These are phyloP conservation scores for Pythium aphanidermatum DNA, from an alignment of 352 stramenopile species.

Conservation along the genomic window DNA sequence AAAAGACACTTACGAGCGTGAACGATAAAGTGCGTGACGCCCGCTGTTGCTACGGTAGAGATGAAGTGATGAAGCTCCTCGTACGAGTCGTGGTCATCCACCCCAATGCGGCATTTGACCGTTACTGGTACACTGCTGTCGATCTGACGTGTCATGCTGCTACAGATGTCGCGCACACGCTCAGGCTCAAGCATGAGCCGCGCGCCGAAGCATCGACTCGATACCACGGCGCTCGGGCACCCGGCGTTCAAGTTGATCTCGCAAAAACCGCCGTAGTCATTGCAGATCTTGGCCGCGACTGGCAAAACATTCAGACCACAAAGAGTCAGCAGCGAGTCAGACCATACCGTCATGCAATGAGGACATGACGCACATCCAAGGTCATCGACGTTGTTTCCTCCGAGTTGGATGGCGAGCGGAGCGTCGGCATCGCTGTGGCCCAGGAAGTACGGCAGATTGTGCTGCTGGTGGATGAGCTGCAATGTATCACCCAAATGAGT, in stretches of 20 bases:
- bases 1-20: slow-evolving; percentile 98
- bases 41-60: slow-evolving; percentile 77
- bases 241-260: slow-evolving; percentile 97
- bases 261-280: slow-evolving; percentile 86
- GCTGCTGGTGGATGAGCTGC: slow-evolving; percentile 75
- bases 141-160: slow-evolving; percentile 71
- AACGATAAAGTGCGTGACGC: slow-evolving; percentile 96
- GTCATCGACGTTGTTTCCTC: slow-evolving; percentile 85
- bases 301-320: too few relatives aligned
- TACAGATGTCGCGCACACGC: slow-evolving; percentile 91
- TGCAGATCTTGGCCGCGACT: slow-evolving; percentile 71
- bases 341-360: background rate
- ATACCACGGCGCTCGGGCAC: slow-evolving; percentile 86
- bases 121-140: slow-evolving; percentile 68
- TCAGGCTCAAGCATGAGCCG: slow-evolving; percentile 96
- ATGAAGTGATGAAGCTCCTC: slow-evolving; percentile 93
- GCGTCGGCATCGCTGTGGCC: slow-evolving; percentile 78
- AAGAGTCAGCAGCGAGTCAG: background rate
- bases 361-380: slow-evolving; percentile 45
- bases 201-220: slow-evolving; percentile 92
- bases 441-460: slow-evolving; percentile 88
- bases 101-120: slow-evolving; percentile 98
- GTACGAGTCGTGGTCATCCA: slow-evolving; percentile 93
- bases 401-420: slow-evolving; percentile 92
- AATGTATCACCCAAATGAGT: background rate